Base-by-base conservation (phyloP, 345 rosid genomes). In the Hibiscus trionum region DNA sequence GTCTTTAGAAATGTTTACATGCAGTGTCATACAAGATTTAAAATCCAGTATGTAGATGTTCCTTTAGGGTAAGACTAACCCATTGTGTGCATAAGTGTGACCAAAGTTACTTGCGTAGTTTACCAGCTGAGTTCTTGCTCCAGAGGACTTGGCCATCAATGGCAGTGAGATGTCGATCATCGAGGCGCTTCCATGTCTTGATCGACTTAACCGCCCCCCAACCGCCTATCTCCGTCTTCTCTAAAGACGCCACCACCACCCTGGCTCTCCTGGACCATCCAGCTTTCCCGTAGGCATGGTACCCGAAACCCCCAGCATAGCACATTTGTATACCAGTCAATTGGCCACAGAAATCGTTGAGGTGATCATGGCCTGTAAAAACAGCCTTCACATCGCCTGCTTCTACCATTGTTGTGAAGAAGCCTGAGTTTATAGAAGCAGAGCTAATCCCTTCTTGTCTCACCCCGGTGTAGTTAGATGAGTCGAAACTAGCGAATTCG, bases 301-400 rank as follows among this genome's bases (percentile, higher is more conserved):
- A 91, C 75, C 98, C 97, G 74, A 90, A 87, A n/a, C 93, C 98
- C 59, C 97, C 98, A 46, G 88, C 97, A 44, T 94, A 94, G 67
- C 97, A 94, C 74, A 94, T 93, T 39, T 94, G 84, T 70, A 91
- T 83, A 19, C 93, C 91, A 26, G 75, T 77, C 57, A 85, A 81
- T 33, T 71, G 24, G 11, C 87, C 97, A 69, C 98, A 94, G 75
- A 91, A 94, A 82, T 94, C 98, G n/a, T 90, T 94, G 72, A 85
- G 1, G 72, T 94, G 98, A 77, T 94, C 98, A 67, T 94, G 97
- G 27, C 96, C 97, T 0, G 80, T 85, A 82, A 94, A 94, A 73
- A 87, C 92, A 68, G 91, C 93, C 79, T 86, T 91, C 78, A 86
- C 90, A 29, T 90, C 96, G 55, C 96, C 96, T 75, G 93, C 79